Conservation (phyloP, 495 filamentous ascomycete genomes). For the Penicillium steckii region DNA sequence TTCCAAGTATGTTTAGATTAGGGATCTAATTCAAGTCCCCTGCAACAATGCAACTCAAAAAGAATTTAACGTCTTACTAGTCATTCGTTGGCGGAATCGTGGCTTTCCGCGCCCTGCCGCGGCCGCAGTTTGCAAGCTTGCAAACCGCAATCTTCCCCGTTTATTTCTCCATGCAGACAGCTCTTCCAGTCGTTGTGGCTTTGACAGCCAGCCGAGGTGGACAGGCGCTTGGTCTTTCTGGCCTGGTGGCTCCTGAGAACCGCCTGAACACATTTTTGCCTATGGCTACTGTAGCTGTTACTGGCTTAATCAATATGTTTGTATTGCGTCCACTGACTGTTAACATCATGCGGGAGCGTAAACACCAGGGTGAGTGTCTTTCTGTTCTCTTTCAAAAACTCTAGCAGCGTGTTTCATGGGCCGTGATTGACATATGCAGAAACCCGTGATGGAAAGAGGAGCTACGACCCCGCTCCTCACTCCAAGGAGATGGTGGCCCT, state of each 20-base stretch:
- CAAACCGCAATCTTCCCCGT: slow-evolving; percentile 79
- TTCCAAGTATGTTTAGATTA: slow-evolving; percentile 61
- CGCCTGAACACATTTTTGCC: slow-evolving; percentile 61
- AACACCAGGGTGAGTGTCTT: slow-evolving; percentile 65
- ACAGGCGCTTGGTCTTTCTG: slow-evolving; percentile 45
- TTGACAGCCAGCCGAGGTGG: slow-evolving; percentile 69
- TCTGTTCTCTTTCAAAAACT: background rate
- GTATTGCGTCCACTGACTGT: slow-evolving; percentile 71
- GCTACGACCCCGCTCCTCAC: slow-evolving; percentile 70
- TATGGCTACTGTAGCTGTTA: slow-evolving; percentile 60
- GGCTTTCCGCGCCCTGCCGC: slow-evolving; percentile 70
- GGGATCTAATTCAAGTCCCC: background rate
- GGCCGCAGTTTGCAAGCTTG: slow-evolving; percentile 75
- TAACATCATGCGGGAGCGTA: slow-evolving; percentile 69
- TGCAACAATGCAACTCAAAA: background rate
- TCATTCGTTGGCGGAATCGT: slow-evolving; percentile 78
- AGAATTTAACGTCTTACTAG: slow-evolving; percentile 32
- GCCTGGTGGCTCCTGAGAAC: slow-evolving; percentile 55
- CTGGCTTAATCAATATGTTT: slow-evolving; percentile 63
- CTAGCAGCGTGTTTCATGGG: background rate
- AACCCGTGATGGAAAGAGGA: slow-evolving; percentile 79
- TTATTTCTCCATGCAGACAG: slow-evolving; percentile 82
- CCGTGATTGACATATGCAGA: slow-evolving; percentile 39
- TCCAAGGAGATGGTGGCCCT: slow-evolving; percentile 77
- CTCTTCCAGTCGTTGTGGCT: slow-evolving; percentile 68